phyloP scores from a whole-genome alignment of 2,329 filamentous ascomycete species.

The Furcasterigmium sp. region DNA sequence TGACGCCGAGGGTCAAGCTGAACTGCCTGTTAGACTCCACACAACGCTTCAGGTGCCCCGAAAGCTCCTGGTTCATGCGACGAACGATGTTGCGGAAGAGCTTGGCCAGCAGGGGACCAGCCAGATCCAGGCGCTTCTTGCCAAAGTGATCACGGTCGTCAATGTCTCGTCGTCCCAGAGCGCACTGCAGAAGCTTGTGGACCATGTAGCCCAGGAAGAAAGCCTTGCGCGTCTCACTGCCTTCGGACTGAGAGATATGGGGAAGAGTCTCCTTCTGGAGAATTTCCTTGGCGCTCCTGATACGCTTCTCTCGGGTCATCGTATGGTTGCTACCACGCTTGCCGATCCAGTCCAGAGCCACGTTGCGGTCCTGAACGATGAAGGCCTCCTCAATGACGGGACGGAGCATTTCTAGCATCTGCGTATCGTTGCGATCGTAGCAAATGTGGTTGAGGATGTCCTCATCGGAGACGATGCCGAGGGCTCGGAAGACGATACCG shows the following conservation, averaged over 20 bases:
- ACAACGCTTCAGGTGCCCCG: conserved; percentile 85
- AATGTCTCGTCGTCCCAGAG: conserved; percentile 84
- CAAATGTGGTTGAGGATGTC: conserved; percentile 98
- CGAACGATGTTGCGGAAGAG: conserved; percentile 90
- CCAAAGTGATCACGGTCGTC: conserved; percentile 99
- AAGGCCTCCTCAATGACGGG: conserved; percentile 97
- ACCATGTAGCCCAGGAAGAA: conserved; percentile 99
- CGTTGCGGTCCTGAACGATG: conserved; percentile 90
- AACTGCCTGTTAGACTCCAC: conserved; percentile 88
- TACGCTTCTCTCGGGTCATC: conserved; percentile 67
- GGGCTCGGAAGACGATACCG: conserved; percentile 88
- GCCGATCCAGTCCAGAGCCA: conserved; percentile 91
- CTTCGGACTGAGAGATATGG: conserved; percentile 92
- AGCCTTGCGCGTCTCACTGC: conserved; percentile 91
- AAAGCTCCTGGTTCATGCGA: conserved; percentile 85
- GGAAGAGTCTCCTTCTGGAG: conserved; percentile 95
- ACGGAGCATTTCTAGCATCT: conserved; percentile 96
- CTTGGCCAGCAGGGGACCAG: conserved; percentile 90
- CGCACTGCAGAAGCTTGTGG: conserved; percentile 88
- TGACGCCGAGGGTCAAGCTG: conserved; percentile 85
- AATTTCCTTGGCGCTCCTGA: conserved; percentile 88
- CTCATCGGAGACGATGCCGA: conserved; percentile 94
- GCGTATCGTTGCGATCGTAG: conserved; percentile 89
- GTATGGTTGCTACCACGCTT: conserved; percentile 76
- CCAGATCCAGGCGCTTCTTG: conserved; percentile 95